These are phyloP conservation scores for Emergomyces pasteurianus DNA, from an alignment of 2,329 filamentous ascomycete genomes.

Conservation along the genomic window DNA sequence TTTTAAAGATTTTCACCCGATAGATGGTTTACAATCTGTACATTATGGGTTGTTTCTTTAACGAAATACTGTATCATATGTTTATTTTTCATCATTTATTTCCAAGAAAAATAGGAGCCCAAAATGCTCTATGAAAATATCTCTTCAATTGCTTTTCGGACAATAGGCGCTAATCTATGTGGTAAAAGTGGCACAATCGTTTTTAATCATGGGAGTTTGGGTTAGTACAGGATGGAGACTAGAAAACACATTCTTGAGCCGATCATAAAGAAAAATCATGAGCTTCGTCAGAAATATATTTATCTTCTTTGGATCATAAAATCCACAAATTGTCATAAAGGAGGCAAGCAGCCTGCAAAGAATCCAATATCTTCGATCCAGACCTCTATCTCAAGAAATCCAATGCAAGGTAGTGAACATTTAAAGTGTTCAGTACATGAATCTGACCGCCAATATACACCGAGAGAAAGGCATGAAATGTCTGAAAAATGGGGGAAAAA, in stretches of 20 bases:
- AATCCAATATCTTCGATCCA: not conserved
- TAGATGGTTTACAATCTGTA: constrained; percentile 1
- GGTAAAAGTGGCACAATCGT: not conserved
- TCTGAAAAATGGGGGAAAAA: not conserved
- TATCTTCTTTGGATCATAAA: not conserved
- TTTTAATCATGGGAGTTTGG: not conserved
- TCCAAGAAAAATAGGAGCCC: not conserved
- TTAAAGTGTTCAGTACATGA: not conserved
- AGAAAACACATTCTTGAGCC: not conserved
- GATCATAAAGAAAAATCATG: not conserved
- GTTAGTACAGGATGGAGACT: not conserved
- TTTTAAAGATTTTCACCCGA: not conserved
- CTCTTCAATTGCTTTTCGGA: not conserved
- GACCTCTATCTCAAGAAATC: not conserved
- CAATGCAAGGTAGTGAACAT: not conserved
- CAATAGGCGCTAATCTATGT: not conserved
- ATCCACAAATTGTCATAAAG: too few species aligned
- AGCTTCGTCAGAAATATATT: not conserved
- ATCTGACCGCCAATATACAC: not conserved
- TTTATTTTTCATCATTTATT: not conserved
- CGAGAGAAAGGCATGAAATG: not conserved
- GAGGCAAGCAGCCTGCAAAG: not conserved
- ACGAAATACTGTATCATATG: not conserved
- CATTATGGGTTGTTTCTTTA: not conserved
- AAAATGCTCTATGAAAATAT: not conserved